These are phyloP conservation scores for Pleurotus pulmonarius DNA, from an alignment of 768 basidiomycete species.

Conservation along the genomic window DNA sequence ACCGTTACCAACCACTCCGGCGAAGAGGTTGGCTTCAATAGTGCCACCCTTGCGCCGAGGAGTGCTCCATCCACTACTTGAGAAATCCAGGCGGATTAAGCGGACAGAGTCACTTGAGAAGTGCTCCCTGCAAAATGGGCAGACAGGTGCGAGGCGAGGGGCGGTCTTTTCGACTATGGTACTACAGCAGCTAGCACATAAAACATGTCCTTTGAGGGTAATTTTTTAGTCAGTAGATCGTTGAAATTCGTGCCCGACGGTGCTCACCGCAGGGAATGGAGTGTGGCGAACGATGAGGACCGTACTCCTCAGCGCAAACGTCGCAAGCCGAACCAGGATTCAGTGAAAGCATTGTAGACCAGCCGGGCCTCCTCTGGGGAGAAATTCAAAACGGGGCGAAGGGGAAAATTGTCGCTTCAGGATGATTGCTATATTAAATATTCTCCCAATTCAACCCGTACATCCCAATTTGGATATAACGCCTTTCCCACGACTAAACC, in stretches of 20 bases:
- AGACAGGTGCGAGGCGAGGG: slow-evolving; percentile 64
- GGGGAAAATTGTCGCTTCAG: slow-evolving; percentile 23
- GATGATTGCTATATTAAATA: slow-evolving; percentile 8
- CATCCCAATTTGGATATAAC: slow-evolving; percentile 4
- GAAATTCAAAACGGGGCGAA: slow-evolving; percentile 39
- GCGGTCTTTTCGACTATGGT: slow-evolving; percentile 81
- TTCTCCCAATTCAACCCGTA: not conserved
- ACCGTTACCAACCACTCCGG: not conserved
- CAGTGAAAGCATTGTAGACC: slow-evolving; percentile 71
- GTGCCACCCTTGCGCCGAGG: slow-evolving; percentile 50
- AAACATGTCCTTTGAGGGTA: slow-evolving; percentile 60
- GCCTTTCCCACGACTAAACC: slow-evolving; percentile 2
- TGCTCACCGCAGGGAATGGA: slow-evolving; percentile 77
- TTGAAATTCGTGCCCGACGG: not conserved
- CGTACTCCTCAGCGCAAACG: slow-evolving; percentile 87
- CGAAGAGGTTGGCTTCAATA: slow-evolving; percentile 43
- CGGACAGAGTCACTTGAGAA: slow-evolving; percentile 67
- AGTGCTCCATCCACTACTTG: slow-evolving; percentile 64
- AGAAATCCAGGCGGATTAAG: slow-evolving; percentile 77
- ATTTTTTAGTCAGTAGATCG: not conserved
- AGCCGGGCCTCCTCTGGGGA: slow-evolving; percentile 39
- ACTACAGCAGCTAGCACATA: slow-evolving; percentile 74
- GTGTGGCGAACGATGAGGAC: slow-evolving; percentile 68
- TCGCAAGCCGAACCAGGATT: slow-evolving; percentile 82
- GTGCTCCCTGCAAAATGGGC: slow-evolving; percentile 81